Evolutionary conservation across 345 rosid species (phyloP), one percentile per base, ranked within the genome.

Genomic region (Eucalyptus polyanthemos): DNA sequence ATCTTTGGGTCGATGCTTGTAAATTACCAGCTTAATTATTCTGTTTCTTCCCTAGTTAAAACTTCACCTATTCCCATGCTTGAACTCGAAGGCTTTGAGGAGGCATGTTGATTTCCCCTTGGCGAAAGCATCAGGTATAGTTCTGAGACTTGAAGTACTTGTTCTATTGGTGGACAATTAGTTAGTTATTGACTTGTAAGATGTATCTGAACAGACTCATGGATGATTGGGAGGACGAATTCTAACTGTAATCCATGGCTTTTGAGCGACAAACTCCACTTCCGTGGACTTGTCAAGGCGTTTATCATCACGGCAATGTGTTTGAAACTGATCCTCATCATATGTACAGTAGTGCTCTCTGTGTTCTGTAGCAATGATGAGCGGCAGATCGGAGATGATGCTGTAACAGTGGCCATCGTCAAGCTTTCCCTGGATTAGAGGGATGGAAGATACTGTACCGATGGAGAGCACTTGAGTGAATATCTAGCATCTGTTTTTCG

Each of bases 1-100:
- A 94, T 97, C 86, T 97, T 97, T 90, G 97, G 98, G 88, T 62
- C 93, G n/a, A 88, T 89, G 34, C 91, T 91, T 89, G 98, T 97
- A 89, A 94, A 93, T 90, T 97, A 97, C 89, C 96, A 95, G 92
- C 98, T 97, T 87, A 96, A 94, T 92, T 92, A 89, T 56, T 81
- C 89, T 49, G 85, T 69, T 37, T 91, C 88, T 88, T 93, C 24
- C 90, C 95, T 65, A 91, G 96, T 25, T 94, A 93, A 88, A 91
- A 95, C 87, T 96, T 96, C 90, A 88, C 87, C 92, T 69, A 86
- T 87, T 56, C 93, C 88, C 85, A 76, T 81, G 62, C 87, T 69
- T n/a, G 31, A 89, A 54, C 88, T 86, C 9, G 80, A 86, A 34
- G 92, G 93, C 85, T 92, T 92, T 88, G 96, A 93, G 90, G 91